Base-by-base conservation (phyloP, 208 protist genomes). In the Wallacemonas sp. region DNA sequence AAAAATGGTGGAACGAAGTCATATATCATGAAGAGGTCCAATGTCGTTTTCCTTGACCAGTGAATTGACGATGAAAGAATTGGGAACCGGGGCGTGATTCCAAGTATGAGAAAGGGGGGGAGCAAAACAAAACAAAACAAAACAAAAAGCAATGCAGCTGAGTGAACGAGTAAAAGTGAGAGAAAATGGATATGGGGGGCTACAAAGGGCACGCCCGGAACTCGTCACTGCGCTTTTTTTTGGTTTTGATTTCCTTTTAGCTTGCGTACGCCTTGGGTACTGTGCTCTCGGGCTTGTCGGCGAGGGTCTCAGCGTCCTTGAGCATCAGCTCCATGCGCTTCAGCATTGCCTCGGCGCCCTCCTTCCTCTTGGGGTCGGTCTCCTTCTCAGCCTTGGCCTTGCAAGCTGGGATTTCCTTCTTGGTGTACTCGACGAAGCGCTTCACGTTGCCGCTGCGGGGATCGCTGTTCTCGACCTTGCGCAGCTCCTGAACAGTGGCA, bases 381-480 rank as follows among this genome's bases (percentile, higher is more conserved):
- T 73, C 64, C 24, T 62, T 67, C 44, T 60, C 68, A 14, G 71
- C 46, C 70, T 77, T 85, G 58, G 54, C 68, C 70, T 82, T 81
- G 49, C 74, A 82, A 34, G 74, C 69, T 1, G 67, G 55, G 19
- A 93, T 57, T 68, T 93, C 80, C 56, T 84, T 81, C 54, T 78
- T 72, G 33, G 83, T 88, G 61, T 81, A 89, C 24, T 93, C 83
- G 26, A 88, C 68, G 62, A 93, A 93, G 39, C 82, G 87, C 62
- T 79, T 79, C 24, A 93, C 76, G 61, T 93, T 93, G 62, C 87
- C 87, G 64, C 87, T 93, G 56, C 87, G 87, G 3, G 87, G 87
- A 32, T 72, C 62, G 23, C 68, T 72, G 74, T 93, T 93, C 62
- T 76, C 71, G 5, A 90, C 74, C 38, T 60, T 36, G 21, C 79